phyloP scores from a whole-genome alignment of 2,329 filamentous ascomycete species.

The Colletotrichum liaoningense region DNA sequence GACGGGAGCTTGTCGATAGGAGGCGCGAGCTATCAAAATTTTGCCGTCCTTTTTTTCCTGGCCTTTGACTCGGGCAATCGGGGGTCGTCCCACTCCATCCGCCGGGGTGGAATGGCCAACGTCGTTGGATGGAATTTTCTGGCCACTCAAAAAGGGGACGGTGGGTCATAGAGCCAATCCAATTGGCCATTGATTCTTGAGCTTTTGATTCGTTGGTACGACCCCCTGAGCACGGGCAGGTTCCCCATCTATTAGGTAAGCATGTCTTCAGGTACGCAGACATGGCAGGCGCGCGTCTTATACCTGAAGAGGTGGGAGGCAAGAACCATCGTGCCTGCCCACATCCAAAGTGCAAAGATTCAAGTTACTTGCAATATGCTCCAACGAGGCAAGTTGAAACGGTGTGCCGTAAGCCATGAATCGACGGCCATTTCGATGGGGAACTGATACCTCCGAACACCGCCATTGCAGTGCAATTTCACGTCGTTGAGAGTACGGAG shows the following conservation, averaged over 20 bases:
- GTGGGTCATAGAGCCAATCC: neutral
- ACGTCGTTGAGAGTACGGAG: neutral
- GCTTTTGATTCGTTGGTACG: neutral
- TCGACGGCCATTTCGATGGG: too few relatives aligned
- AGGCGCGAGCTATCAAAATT: constrained; percentile 19
- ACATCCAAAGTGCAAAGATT: too few relatives aligned
- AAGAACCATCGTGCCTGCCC: too few relatives aligned
- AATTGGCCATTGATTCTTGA: neutral
- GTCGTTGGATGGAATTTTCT: constrained; percentile 1
- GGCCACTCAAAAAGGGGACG: neutral
- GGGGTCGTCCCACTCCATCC: neutral
- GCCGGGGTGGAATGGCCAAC: constrained; percentile 7
- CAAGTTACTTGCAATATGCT: too few relatives aligned
- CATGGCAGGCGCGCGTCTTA: too few relatives aligned
- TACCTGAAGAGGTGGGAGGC: too few relatives aligned
- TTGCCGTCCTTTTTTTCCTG: neutral
- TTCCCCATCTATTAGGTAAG: too few relatives aligned
- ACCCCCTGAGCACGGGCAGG: too few relatives aligned
- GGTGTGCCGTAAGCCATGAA: too few relatives aligned
- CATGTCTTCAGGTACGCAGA: too few relatives aligned
- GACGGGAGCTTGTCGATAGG: constrained; percentile 13
- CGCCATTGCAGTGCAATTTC: neutral
- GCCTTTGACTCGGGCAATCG: constrained; percentile 8
- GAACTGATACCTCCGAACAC: too few relatives aligned
- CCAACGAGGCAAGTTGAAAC: too few relatives aligned